These are phyloP conservation scores for Papiliotrema terrestris DNA, from an alignment of 1,284 basidiomycete genomes.

Conservation along the genomic window DNA sequence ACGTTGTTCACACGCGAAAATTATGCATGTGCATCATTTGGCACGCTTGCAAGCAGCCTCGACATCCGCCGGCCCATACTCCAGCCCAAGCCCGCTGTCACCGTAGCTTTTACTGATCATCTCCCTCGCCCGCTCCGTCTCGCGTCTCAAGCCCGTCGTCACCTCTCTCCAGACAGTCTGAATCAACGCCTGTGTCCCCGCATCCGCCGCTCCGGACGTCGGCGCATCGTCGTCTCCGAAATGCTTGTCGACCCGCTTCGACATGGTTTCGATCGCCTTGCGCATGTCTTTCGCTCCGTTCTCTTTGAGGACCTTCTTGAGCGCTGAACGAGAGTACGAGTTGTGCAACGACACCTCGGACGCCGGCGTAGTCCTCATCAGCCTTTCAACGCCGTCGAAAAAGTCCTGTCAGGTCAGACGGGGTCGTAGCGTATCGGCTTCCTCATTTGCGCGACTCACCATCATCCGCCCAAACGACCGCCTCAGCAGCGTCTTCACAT, in stretches of 20 bases:
- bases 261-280: slow-evolving; percentile 74
- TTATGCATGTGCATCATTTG: slow-evolving; percentile 7
- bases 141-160: slow-evolving; percentile 70
- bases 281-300: slow-evolving; percentile 82
- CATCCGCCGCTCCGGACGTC: slow-evolving; percentile 4
- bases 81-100: slow-evolving; percentile 65
- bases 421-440: background rate
- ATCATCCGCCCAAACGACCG: slow-evolving; percentile 83
- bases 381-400: slow-evolving; percentile 84
- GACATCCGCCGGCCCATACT: slow-evolving; percentile 71
- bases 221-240: slow-evolving; percentile 54
- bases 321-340: slow-evolving; percentile 68
- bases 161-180: slow-evolving; percentile 82
- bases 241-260: slow-evolving; percentile 92
- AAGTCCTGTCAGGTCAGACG: slow-evolving; percentile 64
- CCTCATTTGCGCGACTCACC: slow-evolving; percentile 54
- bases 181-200: slow-evolving; percentile 59
- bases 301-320: slow-evolving; percentile 84
- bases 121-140: slow-evolving; percentile 65
- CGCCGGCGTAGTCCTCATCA: slow-evolving; percentile 75
- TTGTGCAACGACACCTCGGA: slow-evolving; percentile 73
- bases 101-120: slow-evolving; percentile 73
- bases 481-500: slow-evolving; percentile 81
- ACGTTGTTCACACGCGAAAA: too few species aligned
- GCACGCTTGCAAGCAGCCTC: slow-evolving; percentile 66